A percentile compares a stretch with the other conserved stretches of the same genome.
phyloP scores from a whole-genome alignment of 2,329 filamentous ascomycete genomes.

The Pseudopyricularia cyperi region DNA sequence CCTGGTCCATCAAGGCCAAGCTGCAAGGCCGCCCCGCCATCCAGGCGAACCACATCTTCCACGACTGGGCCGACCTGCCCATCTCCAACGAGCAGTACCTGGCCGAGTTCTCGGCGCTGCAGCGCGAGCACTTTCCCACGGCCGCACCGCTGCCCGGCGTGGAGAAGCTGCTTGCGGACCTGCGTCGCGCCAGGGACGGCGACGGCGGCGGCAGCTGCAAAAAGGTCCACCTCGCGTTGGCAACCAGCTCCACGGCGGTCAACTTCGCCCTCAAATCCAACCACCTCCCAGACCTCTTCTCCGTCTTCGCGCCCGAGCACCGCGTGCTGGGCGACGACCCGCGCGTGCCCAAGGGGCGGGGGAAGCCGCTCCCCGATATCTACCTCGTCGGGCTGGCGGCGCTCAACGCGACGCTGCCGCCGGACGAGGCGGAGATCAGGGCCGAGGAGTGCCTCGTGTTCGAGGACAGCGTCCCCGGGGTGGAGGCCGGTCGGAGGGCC shows the following conservation, averaged over 20 bases:
- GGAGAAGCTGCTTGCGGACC: constrained; percentile 46
- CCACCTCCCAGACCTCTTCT: constrained; percentile 45
- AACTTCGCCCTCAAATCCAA: constrained; percentile 70
- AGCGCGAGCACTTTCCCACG: constrained; percentile 58
- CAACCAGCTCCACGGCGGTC: constrained; percentile 59
- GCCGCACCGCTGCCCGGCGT: constrained; percentile 74
- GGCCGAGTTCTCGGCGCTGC: constrained; percentile 44
- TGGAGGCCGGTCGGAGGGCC: constrained; percentile 79
- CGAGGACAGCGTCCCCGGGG: constrained; percentile 86
- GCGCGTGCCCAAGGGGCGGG: constrained; percentile 64
- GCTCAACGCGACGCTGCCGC: constrained; percentile 61
- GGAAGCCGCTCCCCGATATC: constrained; percentile 91
- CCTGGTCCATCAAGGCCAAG: constrained; percentile 89
- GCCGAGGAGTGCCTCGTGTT: constrained; percentile 92
- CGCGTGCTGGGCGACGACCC: constrained; percentile 76
- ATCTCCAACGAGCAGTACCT: constrained; percentile 58
- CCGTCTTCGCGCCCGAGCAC: constrained; percentile 54
- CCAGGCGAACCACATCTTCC: constrained; percentile 40
- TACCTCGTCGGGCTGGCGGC: constrained; percentile 75
- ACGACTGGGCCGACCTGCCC: constrained; percentile 76
- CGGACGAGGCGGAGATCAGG: constrained; percentile 49
- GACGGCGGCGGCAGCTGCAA: constrained; percentile 11
- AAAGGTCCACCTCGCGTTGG: constrained; percentile 68
- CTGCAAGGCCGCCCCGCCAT: constrained; percentile 49
- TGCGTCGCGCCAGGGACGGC: constrained; percentile 30